Evolutionary conservation across 495 filamentous ascomycete species (phyloP), one percentile per base, ranked within the genome.

Genomic region (Penicillium bialowiezense): DNA sequence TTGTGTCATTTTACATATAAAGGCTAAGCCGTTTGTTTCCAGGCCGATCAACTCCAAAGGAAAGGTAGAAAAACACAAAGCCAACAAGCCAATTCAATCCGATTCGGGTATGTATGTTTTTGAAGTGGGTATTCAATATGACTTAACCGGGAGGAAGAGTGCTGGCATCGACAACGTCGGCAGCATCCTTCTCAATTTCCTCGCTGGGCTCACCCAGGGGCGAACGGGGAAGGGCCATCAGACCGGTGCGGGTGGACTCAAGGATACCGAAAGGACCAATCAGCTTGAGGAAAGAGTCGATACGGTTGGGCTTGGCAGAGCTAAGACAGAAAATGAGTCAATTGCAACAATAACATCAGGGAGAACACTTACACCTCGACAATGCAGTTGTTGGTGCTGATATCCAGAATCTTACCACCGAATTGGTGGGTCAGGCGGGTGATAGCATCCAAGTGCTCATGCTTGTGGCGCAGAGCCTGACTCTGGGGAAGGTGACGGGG

Each of bases 401-500:
- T 97, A 74, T 98, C 93, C 67, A 97, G 69, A 17, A 98, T 86
- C 71, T 98, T 98, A 37, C 93, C 93, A 19, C 90, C 91, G 68
- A 98, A 98, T 64, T 98, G 93, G 74, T 97, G 93, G 13, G 92
- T 85, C 65, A 98, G 81, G 68, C 95, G 89, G 39, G 91, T 97
- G 62, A 98, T 93, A 24, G 84, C 89, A 74, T 88, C 87, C 44
- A 98, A 72, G 76, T 98, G 93, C 76, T 98, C 89, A 68, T 97
- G 90, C 77, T 98, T 98, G 63, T 95, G 89, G 62, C 93, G 76
- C 63, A 98, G 65, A 15, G 91, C 93, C 73, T 97, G 86, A 63
- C 87, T 91, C 37, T 80, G 79, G 44, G 88, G 84, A 65, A 98
- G 76, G 51, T 84, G 83, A 60, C 82, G 86, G 5, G 93, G 93